These are phyloP conservation scores for Yamadazyma atlantica DNA, from an alignment of 1,139 yeast species.

Conservation along the genomic window DNA sequence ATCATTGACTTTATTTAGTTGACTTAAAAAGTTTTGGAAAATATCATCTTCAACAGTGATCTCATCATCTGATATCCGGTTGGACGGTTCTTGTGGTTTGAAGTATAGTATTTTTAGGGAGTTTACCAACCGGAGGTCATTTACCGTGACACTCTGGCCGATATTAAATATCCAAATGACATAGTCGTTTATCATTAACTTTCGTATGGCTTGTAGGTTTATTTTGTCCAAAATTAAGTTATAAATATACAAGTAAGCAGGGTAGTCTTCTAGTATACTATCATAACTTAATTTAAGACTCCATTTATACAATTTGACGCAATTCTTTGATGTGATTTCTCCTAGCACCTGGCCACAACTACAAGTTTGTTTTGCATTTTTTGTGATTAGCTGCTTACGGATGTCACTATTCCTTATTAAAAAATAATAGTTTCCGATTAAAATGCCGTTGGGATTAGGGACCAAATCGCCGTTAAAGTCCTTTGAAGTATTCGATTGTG, in stretches of 20 bases:
- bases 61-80: constrained; percentile 14
- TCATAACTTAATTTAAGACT: constrained; percentile 33
- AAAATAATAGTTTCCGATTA: constrained; percentile 62
- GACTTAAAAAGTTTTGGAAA: constrained; percentile 21
- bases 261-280: constrained; percentile 22
- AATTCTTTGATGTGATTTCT: constrained; percentile 18
- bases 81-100: constrained; percentile 7
- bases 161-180: constrained; percentile 60
- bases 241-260: constrained; percentile 36
- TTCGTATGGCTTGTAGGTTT: constrained; percentile 46
- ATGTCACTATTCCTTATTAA: constrained; percentile 32
- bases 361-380: constrained; percentile 22
- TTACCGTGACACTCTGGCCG: constrained; percentile 34
- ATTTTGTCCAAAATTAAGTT: constrained; percentile 44
- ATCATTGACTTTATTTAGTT: constrained; percentile 24
- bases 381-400: constrained; percentile 2
- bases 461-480: constrained; percentile 38
- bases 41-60: constrained; percentile 25
- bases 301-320: constrained; percentile 60
- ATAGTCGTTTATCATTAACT: constrained; percentile 64
- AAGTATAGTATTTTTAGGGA: constrained; percentile 47
- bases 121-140: constrained; percentile 17
- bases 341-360: constrained; percentile 36
- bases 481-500: constrained; percentile 15
- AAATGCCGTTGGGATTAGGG: constrained; percentile 45